Evolutionary conservation across 805 yeast genomes (phyloP).

Genomic region (Yarrowia sp.): DNA sequence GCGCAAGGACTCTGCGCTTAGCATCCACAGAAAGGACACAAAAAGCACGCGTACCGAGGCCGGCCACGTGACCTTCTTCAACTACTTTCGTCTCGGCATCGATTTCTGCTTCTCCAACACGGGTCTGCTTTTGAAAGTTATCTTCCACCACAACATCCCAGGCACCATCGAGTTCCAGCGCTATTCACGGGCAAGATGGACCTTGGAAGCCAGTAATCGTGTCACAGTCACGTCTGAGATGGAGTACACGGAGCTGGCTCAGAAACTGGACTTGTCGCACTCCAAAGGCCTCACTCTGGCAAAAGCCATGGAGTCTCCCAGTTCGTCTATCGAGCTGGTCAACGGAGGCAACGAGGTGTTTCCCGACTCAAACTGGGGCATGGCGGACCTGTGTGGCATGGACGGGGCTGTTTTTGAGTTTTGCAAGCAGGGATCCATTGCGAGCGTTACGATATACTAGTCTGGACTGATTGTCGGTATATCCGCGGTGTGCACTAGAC

Average conservation of each 20-base stretch:
- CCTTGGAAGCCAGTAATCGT: background rate
- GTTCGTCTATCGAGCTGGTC: slow-evolving; percentile 9
- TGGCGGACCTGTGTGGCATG: slow-evolving; percentile 19
- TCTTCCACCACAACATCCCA: slow-evolving; percentile 10
- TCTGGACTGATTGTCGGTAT: no score
- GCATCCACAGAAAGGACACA: slow-evolving; percentile 8
- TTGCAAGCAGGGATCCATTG: slow-evolving; percentile 9
- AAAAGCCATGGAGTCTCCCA: slow-evolving; percentile 11
- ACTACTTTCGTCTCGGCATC: slow-evolving; percentile 9
- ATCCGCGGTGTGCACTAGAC: no score
- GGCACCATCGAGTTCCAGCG: slow-evolving; percentile 18
- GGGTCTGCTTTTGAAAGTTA: background rate
- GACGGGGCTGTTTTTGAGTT: slow-evolving; percentile 18
- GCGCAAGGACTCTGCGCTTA: background rate
- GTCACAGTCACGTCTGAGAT: slow-evolving; percentile 1
- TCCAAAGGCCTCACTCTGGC: slow-evolving; percentile 7
- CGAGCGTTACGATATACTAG: slow-evolving; percentile 5
- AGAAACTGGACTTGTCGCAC: slow-evolving; percentile 1
- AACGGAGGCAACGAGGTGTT: slow-evolving; percentile 9
- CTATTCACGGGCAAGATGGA: background rate
- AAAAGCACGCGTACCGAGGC: background rate
- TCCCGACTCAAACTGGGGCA: slow-evolving; percentile 17
- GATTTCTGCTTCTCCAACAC: slow-evolving; percentile 7
- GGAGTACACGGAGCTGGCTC: slow-evolving; percentile 12
- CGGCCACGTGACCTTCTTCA: slow-evolving; percentile 18